These are phyloP conservation scores for Pseudocercospora vitis DNA, from an alignment of 2,329 filamentous ascomycete species.

Conservation along the genomic window DNA sequence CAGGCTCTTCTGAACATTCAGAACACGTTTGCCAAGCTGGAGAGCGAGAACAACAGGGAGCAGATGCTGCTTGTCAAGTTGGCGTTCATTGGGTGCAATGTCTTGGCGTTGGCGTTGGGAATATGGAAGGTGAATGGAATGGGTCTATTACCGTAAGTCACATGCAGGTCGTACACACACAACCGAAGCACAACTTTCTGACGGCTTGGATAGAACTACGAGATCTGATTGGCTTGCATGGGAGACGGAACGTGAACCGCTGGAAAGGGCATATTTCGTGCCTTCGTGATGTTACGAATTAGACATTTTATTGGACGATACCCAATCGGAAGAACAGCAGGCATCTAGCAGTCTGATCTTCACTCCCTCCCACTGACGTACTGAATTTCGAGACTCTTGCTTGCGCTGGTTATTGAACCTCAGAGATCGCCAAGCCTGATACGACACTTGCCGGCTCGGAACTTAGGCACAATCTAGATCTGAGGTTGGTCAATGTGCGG, in stretches of 20 bases:
- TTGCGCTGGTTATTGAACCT: no score
- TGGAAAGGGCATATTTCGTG: conserved; percentile 58
- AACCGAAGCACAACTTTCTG: conserved; percentile 18
- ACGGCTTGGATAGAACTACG: conserved; percentile 66
- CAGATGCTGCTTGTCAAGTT: conserved; percentile 81
- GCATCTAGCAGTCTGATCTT: no score
- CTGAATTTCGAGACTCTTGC: no score
- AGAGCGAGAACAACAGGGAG: conserved; percentile 72
- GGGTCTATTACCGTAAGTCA: conserved; percentile 82
- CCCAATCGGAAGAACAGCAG: background rate
- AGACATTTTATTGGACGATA: background rate
- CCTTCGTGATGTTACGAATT: conserved; percentile 21
- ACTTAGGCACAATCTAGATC: no score
- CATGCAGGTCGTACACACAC: background rate
- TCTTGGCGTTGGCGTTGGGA: conserved; percentile 78
- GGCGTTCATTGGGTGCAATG: conserved; percentile 83
- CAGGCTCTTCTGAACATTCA: conserved; percentile 80
- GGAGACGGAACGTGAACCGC: conserved; percentile 72
- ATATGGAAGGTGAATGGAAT: conserved; percentile 97
- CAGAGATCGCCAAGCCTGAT: no score
- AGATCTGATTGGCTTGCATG: conserved; percentile 97
- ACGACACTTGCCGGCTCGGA: no score
- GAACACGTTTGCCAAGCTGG: conserved; percentile 85
- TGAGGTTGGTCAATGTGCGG: no score
- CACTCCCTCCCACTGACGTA: no score